phyloP scores from a whole-genome alignment of 2,329 filamentous ascomycete species.

The Trichoderma simmonsii region DNA sequence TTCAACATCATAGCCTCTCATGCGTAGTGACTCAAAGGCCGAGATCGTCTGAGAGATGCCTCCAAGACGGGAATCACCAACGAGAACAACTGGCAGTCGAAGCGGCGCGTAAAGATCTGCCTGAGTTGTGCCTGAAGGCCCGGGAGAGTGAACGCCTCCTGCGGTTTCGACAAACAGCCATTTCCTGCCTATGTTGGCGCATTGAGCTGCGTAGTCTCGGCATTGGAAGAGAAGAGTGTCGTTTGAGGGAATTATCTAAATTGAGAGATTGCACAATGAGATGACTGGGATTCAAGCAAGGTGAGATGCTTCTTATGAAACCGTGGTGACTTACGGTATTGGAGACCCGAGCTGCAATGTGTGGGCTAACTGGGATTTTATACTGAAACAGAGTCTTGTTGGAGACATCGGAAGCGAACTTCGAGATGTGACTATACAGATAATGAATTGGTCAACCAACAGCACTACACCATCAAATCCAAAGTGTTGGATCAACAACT shows the following conservation, averaged over 20 bases:
- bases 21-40: constrained; percentile 71
- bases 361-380: constrained; percentile 71
- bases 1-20: constrained; percentile 77
- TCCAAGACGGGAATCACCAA: constrained; percentile 72
- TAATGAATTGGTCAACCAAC: neutral
- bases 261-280: neutral
- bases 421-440: constrained; percentile 56
- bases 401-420: constrained; percentile 51
- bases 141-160: constrained; percentile 76
- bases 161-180: constrained; percentile 76
- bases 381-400: constrained; percentile 66
- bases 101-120: constrained; percentile 74
- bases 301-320: constrained; percentile 16
- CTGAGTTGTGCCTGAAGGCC: constrained; percentile 71
- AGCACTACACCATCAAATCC: neutral
- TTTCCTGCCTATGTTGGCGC: constrained; percentile 43
- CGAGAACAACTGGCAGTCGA: constrained; percentile 67
- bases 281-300: neutral
- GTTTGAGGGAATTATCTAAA: constrained; percentile 50
- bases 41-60: constrained; percentile 79
- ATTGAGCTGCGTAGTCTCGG: constrained; percentile 39
- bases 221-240: constrained; percentile 45
- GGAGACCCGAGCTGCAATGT: constrained; percentile 60
- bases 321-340: constrained; percentile 37
- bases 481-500: neutral